phyloP scores from a whole-genome alignment of 2,329 filamentous ascomycete species.

The Botrytis tulipae region DNA sequence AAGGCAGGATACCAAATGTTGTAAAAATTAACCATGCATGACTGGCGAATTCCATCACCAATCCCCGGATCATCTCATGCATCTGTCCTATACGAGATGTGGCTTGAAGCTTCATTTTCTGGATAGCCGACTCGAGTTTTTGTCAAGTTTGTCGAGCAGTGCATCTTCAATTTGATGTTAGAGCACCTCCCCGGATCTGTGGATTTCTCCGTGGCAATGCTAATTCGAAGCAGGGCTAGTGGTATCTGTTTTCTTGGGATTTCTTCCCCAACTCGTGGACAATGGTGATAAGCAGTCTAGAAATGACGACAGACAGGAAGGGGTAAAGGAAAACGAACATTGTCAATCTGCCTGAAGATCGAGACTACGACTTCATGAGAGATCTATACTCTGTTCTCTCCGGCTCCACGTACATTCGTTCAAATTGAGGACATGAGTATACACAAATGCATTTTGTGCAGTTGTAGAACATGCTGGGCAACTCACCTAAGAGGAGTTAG shows the following conservation, averaged over 20 bases:
- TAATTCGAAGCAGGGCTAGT: neutral
- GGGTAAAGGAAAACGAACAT: neutral
- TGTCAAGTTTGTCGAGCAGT: neutral
- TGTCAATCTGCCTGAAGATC: neutral
- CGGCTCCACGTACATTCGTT: too few species aligned
- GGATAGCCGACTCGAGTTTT: neutral
- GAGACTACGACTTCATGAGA: neutral
- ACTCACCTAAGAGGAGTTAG: neutral
- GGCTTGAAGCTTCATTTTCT: neutral
- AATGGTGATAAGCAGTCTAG: neutral
- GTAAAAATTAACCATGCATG: neutral
- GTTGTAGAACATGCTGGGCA: neutral
- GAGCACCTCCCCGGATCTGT: neutral
- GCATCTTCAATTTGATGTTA: neutral
- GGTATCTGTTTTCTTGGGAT: neutral
- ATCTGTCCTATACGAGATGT: neutral
- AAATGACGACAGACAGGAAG: neutral
- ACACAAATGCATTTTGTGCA: neutral
- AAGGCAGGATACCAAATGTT: neutral
- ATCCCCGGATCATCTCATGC: neutral
- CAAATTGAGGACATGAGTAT: neutral
- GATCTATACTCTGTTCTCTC: neutral
- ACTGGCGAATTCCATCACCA: neutral
- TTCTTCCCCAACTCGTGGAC: neutral
- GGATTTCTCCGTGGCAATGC: neutral